Evolutionary conservation across 768 basidiomycete genomes (phyloP).

Genomic region (Tephrocybe sp.): DNA sequence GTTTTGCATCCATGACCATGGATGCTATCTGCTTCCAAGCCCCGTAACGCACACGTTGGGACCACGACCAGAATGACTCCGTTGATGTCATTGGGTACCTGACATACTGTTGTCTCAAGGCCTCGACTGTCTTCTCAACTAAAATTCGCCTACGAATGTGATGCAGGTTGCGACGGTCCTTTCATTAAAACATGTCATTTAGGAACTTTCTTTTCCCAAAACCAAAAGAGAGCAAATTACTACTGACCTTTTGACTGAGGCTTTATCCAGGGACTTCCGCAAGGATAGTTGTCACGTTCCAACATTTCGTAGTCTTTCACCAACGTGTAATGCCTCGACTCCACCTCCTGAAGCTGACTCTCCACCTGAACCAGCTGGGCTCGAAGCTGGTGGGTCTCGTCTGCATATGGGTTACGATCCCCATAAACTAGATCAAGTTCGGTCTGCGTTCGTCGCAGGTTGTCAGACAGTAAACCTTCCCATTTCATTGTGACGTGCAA

Average conservation of each 20-base stretch:
- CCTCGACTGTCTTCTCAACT: conserved; percentile 6
- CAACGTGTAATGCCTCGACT: conserved; percentile 3
- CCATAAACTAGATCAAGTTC: conserved; percentile 4
- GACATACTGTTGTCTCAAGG: not conserved
- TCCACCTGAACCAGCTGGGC: not conserved
- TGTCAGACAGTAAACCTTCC: not conserved
- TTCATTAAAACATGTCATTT: not conserved
- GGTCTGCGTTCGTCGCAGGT: not conserved
- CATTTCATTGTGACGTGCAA: not conserved
- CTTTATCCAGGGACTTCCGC: not conserved
- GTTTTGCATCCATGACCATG: conserved; percentile 5
- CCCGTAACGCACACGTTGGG: conserved; percentile 1
- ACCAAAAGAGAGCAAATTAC: not conserved
- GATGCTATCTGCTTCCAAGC: conserved; percentile 5
- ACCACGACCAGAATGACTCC: conserved; percentile 5
- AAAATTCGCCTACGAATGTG: conserved; percentile 8
- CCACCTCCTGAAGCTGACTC: conserved; percentile 3
- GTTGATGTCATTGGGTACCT: not conserved
- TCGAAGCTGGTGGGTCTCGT: not conserved
- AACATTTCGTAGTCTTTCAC: conserved; percentile 5
- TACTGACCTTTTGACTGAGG: conserved; percentile 1
- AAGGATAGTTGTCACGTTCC: conserved; percentile 8
- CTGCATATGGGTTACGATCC: not conserved
- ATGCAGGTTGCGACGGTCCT: conserved; percentile 9
- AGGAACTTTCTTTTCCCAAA: not conserved